Conservation (phyloP, 192 early-diverging fungal species). For the Geranomyces variabilis region DNA sequence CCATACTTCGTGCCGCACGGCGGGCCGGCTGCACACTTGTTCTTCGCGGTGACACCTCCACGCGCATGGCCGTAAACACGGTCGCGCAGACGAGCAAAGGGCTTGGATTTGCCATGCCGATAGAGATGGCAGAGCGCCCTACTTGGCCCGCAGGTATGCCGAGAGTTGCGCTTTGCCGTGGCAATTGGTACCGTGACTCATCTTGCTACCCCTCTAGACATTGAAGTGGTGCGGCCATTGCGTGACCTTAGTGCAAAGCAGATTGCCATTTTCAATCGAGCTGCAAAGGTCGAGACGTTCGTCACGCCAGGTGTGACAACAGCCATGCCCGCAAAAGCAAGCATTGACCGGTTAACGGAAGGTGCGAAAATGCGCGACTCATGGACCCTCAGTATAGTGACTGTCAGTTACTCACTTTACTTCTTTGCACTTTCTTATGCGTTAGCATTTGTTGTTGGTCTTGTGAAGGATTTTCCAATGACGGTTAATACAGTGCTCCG, state of each 20-base stretch:
- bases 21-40: constrained; percentile 61
- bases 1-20: constrained; percentile 59
- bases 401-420: not conserved
- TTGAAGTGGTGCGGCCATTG: constrained; percentile 73
- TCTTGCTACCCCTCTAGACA: constrained; percentile 27
- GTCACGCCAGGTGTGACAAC: constrained; percentile 62
- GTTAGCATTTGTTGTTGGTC: constrained; percentile 73
- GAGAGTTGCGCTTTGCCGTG: constrained; percentile 14
- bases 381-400: constrained; percentile 5
- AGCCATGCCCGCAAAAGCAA: constrained; percentile 50
- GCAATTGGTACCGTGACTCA: no score
- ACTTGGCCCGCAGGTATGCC: constrained; percentile 53
- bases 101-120: constrained; percentile 80
- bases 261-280: constrained; percentile 70
- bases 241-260: constrained; percentile 82
- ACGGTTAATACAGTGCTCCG: constrained; percentile 82
- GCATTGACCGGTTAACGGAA: constrained; percentile 69
- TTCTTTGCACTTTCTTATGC: no score
- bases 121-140: constrained; percentile 69
- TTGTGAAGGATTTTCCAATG: constrained; percentile 82
- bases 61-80: constrained; percentile 75
- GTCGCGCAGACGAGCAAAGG: constrained; percentile 81
- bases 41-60: constrained; percentile 78
- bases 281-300: constrained; percentile 40
- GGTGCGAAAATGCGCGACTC: constrained; percentile 32